A percentile compares a stretch with the other conserved stretches of the same genome.
These are phyloP conservation scores for Moricandia arvensis DNA, from an alignment of 345 rosid genomes.

Conservation along the genomic window DNA sequence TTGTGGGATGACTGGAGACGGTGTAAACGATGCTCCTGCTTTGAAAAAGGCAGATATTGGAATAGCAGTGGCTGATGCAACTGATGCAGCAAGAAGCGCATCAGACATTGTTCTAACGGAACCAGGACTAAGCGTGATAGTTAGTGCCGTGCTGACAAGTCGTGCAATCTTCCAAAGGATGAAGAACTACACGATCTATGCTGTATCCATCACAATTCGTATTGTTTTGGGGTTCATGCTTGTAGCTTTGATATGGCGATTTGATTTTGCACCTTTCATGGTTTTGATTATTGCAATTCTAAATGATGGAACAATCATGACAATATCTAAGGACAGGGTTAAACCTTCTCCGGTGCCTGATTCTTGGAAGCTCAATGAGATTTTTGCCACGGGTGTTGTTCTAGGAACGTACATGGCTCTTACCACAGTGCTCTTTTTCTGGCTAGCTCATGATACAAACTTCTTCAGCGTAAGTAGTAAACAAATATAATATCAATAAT, in stretches of 20 bases:
- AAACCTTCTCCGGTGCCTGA: neutral
- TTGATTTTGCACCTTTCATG: neutral
- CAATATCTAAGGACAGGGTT: neutral
- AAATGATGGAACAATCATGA: neutral
- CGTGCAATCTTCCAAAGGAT: neutral
- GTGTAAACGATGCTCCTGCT: neutral
- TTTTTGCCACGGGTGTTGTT: neutral
- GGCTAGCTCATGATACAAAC: conserved; percentile 1
- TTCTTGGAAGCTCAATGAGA: neutral
- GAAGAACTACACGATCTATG: neutral
- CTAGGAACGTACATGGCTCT: neutral
- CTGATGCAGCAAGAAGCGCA: neutral
- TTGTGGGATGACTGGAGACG: neutral
- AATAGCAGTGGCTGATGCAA: neutral
- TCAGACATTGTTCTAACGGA: neutral
- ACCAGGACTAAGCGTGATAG: neutral
- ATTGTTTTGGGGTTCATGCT: neutral
- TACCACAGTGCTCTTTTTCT: neutral
- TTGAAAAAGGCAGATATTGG: neutral
- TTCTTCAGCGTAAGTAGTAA: conserved; percentile 58
- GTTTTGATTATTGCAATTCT: neutral
- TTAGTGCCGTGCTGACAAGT: neutral
- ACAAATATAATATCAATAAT: neutral
- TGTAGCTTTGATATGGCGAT: neutral
- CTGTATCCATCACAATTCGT: neutral